These are phyloP conservation scores for Lactifluus subvellereus DNA, from an alignment of 768 basidiomycete species.

Conservation along the genomic window DNA sequence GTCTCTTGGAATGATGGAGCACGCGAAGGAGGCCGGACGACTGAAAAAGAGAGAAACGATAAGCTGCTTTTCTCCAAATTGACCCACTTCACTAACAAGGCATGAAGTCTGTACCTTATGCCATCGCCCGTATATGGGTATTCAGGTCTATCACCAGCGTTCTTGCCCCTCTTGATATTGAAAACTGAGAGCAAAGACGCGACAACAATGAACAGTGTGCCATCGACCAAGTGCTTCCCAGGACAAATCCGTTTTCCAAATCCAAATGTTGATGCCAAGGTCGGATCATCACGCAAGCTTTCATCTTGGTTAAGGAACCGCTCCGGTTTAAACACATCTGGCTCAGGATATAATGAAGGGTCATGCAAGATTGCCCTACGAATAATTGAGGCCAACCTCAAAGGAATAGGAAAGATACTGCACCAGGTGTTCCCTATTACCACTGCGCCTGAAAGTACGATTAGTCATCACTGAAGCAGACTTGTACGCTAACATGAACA, in stretches of 20 bases:
- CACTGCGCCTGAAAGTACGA: neutral
- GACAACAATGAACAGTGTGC: conserved; percentile 10
- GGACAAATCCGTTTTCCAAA: conserved; percentile 24
- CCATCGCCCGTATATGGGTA: neutral
- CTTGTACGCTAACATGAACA: neutral
- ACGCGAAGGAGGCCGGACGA: neutral
- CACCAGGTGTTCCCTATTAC: conserved; percentile 1
- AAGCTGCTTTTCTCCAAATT: too few relatives aligned
- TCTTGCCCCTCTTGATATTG: neutral
- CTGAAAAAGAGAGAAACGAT: neutral
- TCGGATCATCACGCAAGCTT: conserved; percentile 31
- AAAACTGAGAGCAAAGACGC: conserved; percentile 3
- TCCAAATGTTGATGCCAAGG: conserved; percentile 17
- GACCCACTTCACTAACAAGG: neutral
- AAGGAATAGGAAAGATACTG: neutral
- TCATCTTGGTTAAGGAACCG: conserved; percentile 14
- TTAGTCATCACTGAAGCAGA: too few relatives aligned
- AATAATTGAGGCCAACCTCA: neutral
- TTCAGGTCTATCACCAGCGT: neutral
- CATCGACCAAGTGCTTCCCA: conserved; percentile 20
- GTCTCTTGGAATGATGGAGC: neutral
- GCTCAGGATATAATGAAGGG: conserved; percentile 10
- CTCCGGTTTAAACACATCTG: conserved; percentile 23
- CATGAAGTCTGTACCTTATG: neutral
- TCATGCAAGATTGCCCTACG: conserved; percentile 27